phyloP scores from a whole-genome alignment of 78 protist genomes.

The Dictyostelium citrinum region DNA sequence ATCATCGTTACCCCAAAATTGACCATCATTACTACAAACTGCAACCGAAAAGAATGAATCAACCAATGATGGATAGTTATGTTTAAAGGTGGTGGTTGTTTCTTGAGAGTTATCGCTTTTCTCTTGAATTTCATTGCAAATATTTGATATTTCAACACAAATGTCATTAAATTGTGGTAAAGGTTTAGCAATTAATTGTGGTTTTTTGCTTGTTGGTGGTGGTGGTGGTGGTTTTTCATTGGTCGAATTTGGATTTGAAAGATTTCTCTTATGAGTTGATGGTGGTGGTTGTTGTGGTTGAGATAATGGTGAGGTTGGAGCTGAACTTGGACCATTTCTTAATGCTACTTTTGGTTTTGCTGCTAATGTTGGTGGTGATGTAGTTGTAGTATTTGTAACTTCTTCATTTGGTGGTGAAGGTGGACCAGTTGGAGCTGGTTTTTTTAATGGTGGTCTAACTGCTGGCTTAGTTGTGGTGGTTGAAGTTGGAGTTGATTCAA shows the following conservation, averaged over 20 bases:
- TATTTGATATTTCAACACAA: not conserved
- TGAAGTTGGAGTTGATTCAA: not conserved
- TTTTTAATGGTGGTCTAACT: slow-evolving; percentile 13
- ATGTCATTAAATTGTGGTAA: not conserved
- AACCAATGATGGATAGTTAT: slow-evolving; percentile 10
- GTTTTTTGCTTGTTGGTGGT: not conserved
- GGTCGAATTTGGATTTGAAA: not conserved
- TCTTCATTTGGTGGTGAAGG: not conserved
- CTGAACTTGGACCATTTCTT: not conserved
- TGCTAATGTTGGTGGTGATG: slow-evolving; percentile 10
- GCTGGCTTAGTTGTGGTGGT: not conserved
- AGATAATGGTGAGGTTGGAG: not conserved
- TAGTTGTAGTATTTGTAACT: not conserved
- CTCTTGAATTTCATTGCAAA: slow-evolving; percentile 17
- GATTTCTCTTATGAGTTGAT: slow-evolving; percentile 16
- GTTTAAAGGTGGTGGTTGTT: slow-evolving; percentile 15
- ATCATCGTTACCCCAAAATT: slow-evolving; percentile 19
- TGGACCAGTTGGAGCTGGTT: not conserved
- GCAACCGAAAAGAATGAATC: slow-evolving; percentile 22
- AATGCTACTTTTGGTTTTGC: not conserved
- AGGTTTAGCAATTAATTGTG: not conserved
- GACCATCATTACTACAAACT: slow-evolving; percentile 29
- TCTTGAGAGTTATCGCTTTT: not conserved
- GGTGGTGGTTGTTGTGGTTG: slow-evolving; percentile 10
- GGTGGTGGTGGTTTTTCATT: not conserved